Base-by-base conservation (phyloP, 371 early-diverging fungal genomes). In the Haplosporangium sp. region DNA sequence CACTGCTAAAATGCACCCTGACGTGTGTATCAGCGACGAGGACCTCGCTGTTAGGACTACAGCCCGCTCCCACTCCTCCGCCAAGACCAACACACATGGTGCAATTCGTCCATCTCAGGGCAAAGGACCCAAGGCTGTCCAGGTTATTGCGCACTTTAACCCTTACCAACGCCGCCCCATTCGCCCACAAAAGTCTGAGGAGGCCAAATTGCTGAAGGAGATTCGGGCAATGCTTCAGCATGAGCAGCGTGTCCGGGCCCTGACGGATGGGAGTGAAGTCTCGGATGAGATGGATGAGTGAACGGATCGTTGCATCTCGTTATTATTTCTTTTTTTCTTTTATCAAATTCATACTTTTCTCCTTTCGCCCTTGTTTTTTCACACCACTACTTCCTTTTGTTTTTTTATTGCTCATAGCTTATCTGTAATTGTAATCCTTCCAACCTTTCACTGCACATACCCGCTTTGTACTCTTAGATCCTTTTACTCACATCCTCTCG, bases 161-260 rank as follows among this genome's bases (percentile, higher is more conserved):
- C 76, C 76, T 12, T 76, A 76, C 16, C 76, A 76, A 36, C 61
- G 76, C 5, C 76, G 76, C 5, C 71, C 76, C 8, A 70, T 70
- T 58, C 55, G 40, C 8, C 76, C 76, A 20, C 71, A 70, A 43
- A 58, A 43, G 29, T 69, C 62, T 4, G 76, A 76, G 45, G 54
- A 45, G 29, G 55, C 50, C 1, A 18, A 18, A 9, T 58, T 76
- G 9, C n/a, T 76, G 23, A 69, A 61, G 43, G 57, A 66, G 16
- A 76, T 76, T 29, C 62, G 52, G 23, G 63, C 62, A 9, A 76
- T 76, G 71, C 45, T 76, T 18, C 76, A 62, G 18, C 37, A 76
- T 20, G 67, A 76, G 20, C 58, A 69, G 29, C 76, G 62, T 55
- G 52, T 36, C 18, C 62, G 43, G 12, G 51, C 62, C 10, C 37